Percentiles rank a stretch among this genome's conserved stretches.
Conservation (phyloP, 805 yeast genomes). For the Lipomyces kockii region DNA sequence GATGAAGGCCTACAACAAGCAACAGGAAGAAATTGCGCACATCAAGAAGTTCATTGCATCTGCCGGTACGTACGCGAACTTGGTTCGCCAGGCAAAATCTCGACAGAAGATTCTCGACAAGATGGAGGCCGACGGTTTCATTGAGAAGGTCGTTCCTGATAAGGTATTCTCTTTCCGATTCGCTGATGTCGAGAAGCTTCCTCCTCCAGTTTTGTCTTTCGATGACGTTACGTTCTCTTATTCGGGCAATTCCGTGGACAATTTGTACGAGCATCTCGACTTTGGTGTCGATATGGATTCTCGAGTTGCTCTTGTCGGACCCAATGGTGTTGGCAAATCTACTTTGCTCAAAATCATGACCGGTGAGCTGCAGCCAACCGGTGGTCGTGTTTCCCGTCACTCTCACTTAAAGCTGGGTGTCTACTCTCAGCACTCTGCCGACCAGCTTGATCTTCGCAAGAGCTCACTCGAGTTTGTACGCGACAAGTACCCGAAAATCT, state of each 20-base stretch:
- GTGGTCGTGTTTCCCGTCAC: constrained; percentile 96
- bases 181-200: constrained; percentile 94
- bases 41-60: constrained; percentile 98
- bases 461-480: constrained; percentile 96
- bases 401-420: constrained; percentile 98
- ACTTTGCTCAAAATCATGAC: constrained; percentile 96
- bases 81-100: constrained; percentile 98
- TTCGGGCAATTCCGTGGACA: constrained; percentile 72
- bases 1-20: constrained; percentile 95
- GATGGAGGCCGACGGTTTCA: constrained; percentile 98
- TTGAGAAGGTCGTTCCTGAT: constrained; percentile 90
- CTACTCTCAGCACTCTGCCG: constrained; percentile 98
- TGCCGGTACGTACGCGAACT: constrained; percentile 99
- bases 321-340: constrained; percentile 99
- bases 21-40: constrained; percentile 98
- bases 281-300: constrained; percentile 99
- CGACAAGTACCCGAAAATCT: constrained; percentile 83
- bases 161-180: constrained; percentile 92
- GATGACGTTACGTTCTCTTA: constrained; percentile 94
- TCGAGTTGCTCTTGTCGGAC: constrained; percentile 96
- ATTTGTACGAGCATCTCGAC: constrained; percentile 85
- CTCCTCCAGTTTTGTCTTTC: constrained; percentile 97
- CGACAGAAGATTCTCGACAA: constrained; percentile 98
- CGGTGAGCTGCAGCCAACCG: constrained; percentile 86
- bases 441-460: constrained; percentile 94